These are phyloP conservation scores for Diplodia mutila DNA, from an alignment of 2,329 filamentous ascomycete species.

Conservation along the genomic window DNA sequence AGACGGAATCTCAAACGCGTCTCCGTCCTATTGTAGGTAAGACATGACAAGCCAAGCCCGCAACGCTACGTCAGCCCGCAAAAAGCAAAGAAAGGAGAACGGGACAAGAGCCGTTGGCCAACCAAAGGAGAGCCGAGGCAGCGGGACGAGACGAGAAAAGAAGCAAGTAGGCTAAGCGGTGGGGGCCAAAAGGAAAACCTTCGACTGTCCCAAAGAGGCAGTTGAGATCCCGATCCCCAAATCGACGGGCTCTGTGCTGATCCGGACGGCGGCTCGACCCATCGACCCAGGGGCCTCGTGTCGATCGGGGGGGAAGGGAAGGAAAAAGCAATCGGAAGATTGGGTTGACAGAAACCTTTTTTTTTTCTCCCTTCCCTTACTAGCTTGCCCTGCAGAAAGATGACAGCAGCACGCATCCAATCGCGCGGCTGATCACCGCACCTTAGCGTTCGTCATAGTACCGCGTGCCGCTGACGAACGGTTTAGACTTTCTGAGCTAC, in stretches of 20 bases:
- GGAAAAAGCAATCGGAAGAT: not conserved
- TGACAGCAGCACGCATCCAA: not conserved
- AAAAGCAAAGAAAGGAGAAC: not conserved
- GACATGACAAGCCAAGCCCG: not conserved
- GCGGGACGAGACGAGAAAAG: not conserved
- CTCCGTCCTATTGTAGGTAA: not conserved
- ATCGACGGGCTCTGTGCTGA: not conserved
- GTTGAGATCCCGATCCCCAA: conserved; percentile 11
- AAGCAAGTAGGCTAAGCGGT: not conserved
- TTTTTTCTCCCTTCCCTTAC: not conserved
- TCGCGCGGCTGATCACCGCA: not conserved
- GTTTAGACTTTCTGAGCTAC: not conserved
- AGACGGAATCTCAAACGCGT: not conserved
- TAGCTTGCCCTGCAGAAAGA: not conserved
- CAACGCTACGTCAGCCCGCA: not conserved
- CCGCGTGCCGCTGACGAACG: not conserved
- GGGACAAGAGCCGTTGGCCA: not conserved
- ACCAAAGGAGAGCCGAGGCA: not conserved
- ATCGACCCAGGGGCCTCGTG: not conserved
- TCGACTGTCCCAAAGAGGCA: conserved; percentile 4
- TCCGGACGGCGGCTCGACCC: conserved; percentile 21
- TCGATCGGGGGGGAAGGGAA: not conserved
- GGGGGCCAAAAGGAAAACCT: not conserved
- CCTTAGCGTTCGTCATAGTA: not conserved
- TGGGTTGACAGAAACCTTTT: not conserved